Percentiles rank a stretch among this genome's conserved stretches.
Evolutionary conservation across 2,329 filamentous ascomycete species (phyloP).

Genomic region (Ophiocordyceps camponoti-floridani): DNA sequence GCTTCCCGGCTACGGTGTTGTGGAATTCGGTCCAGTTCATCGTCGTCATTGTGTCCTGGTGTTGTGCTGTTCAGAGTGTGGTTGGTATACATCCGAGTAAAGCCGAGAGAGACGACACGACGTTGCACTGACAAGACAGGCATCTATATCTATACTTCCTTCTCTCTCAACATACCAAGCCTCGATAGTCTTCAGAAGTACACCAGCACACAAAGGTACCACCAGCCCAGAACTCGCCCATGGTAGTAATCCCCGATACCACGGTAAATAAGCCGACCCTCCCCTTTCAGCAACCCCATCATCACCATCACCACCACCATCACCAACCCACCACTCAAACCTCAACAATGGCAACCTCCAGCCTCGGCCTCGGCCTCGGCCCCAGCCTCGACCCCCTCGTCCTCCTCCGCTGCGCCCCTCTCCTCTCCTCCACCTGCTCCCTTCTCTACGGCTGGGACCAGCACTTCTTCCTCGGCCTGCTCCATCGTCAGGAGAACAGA

Average conservation of each 20-base stretch:
- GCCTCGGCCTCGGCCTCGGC: neutral
- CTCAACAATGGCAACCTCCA: neutral
- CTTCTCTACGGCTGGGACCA: slow-evolving; percentile 1
- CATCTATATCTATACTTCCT: neutral
- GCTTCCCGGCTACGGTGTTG: neutral
- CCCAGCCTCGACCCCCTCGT: no score
- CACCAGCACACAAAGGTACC: no score
- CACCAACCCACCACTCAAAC: no score
- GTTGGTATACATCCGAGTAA: no score
- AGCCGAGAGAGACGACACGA: neutral
- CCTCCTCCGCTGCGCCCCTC: neutral
- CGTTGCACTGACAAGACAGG: neutral
- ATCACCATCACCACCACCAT: no score
- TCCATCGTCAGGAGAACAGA: neutral
- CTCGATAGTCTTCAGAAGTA: neutral
- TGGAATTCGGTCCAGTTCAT: neutral
- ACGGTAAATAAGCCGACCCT: no score
- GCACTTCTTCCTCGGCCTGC: neutral
- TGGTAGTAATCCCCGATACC: no score
- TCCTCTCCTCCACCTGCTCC: slow-evolving; percentile 1
- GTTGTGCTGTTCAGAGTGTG: neutral
- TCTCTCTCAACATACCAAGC: neutral
- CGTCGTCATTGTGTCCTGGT: neutral
- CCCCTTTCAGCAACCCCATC: no score
- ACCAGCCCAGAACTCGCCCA: neutral